A percentile compares a stretch with the other conserved stretches of the same genome.
These are phyloP conservation scores for Achaetomiella virescens DNA, from an alignment of 495 filamentous ascomycete species.

Conservation along the genomic window DNA sequence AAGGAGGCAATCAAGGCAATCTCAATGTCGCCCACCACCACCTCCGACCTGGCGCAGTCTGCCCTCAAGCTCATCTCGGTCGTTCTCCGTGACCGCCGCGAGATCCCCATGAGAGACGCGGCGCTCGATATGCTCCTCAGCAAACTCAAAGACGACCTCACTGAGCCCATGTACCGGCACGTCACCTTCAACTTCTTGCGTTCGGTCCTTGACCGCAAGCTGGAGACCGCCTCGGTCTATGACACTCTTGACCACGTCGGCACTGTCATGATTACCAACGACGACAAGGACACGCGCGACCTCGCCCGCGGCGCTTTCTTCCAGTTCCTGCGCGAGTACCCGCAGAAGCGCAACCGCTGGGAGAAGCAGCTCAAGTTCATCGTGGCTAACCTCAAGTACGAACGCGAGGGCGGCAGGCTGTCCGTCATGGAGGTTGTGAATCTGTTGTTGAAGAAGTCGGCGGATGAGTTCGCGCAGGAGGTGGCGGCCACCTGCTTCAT, in stretches of 20 bases:
- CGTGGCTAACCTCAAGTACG: constrained; percentile 83
- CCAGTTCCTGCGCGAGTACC: constrained; percentile 91
- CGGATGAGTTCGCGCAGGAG: constrained; percentile 73
- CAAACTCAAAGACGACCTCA: constrained; percentile 79
- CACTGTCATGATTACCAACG: constrained; percentile 93
- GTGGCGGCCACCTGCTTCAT: constrained; percentile 76
- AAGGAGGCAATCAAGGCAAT: constrained; percentile 70
- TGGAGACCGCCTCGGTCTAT: constrained; percentile 82
- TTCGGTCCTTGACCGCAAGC: constrained; percentile 73
- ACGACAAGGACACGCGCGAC: constrained; percentile 77
- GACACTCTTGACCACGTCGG: constrained; percentile 83
- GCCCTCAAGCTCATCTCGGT: constrained; percentile 81
- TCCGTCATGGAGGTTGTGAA: constrained; percentile 89
- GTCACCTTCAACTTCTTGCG: constrained; percentile 89
- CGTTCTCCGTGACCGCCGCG: constrained; percentile 72
- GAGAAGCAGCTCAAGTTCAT: constrained; percentile 84
- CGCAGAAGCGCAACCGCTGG: constrained; percentile 80
- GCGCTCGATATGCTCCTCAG: constrained; percentile 79
- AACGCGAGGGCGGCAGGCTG: constrained; percentile 76
- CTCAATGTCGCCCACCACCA: constrained; percentile 59
- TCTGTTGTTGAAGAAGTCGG: constrained; percentile 72
- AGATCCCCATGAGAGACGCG: constrained; percentile 67
- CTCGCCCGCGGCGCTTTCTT: constrained; percentile 83
- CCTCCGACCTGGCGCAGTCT: constrained; percentile 74
- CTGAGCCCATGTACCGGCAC: constrained; percentile 84